These are phyloP conservation scores for Heritiera littoralis DNA, from an alignment of 345 rosid species.

Conservation along the genomic window DNA sequence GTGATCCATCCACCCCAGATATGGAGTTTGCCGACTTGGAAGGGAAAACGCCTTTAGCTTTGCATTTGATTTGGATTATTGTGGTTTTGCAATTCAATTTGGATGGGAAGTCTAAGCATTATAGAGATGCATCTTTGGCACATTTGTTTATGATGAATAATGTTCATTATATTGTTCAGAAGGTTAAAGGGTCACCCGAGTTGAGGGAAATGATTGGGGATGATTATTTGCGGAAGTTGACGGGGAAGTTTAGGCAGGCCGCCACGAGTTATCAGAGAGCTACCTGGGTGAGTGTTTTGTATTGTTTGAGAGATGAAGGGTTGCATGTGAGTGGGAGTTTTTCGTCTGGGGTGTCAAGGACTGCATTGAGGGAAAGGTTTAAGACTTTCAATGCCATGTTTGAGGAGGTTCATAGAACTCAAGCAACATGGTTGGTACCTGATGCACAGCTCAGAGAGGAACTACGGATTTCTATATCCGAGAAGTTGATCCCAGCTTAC, in stretches of 20 bases:
- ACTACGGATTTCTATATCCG: constrained; percentile 80
- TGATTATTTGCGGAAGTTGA: constrained; percentile 69
- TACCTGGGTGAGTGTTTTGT: constrained; percentile 77
- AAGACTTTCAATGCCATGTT: constrained; percentile 86
- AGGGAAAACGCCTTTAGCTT: constrained; percentile 61
- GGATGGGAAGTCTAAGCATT: constrained; percentile 79
- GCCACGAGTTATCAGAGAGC: constrained; percentile 87
- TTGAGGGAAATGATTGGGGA: constrained; percentile 91
- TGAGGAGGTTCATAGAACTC: constrained; percentile 87
- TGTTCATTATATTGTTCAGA: constrained; percentile 85
- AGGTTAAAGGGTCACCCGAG: constrained; percentile 78
- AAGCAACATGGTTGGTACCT: constrained; percentile 77
- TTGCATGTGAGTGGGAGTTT: constrained; percentile 79
- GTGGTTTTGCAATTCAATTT: constrained; percentile 84
- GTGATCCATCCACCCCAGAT: constrained; percentile 69
- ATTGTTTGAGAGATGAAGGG: constrained; percentile 91
- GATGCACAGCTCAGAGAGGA: constrained; percentile 89
- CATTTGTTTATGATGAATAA: constrained; percentile 93
- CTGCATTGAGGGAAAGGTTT: constrained; percentile 82
- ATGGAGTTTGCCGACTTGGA: constrained; percentile 80
- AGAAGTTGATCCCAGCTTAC: constrained; percentile 86
- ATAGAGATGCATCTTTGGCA: constrained; percentile 65
- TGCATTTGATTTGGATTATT: constrained; percentile 91
- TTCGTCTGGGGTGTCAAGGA: constrained; percentile 84
- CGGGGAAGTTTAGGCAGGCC: constrained; percentile 70